Evolutionary conservation across 2,329 filamentous ascomycete species (phyloP), one percentile per base, ranked within the genome.

Genomic region (Dactylellina leptospora): DNA sequence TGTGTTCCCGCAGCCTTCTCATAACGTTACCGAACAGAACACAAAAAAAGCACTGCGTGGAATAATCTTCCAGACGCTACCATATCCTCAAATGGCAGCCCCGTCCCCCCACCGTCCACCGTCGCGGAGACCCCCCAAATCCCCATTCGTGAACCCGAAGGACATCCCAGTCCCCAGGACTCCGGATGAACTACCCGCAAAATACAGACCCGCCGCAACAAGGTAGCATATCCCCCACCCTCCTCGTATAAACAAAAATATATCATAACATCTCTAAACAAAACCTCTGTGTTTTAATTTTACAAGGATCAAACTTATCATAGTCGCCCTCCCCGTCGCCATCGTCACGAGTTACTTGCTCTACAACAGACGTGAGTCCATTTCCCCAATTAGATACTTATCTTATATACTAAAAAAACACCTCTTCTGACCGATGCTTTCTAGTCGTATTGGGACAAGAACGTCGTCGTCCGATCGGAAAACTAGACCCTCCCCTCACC

Each of bases 271-370:
- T 8, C 33, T 20, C 4, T 25, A 44, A 18, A 42, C 38, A 1
- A 28, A 30, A 18, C 13, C 28, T n/a, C n/a, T n/a, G n/a, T n/a
- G n/a, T n/a, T n/a, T n/a, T n/a, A n/a, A n/a, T n/a, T n/a, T n/a
- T n/a, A n/a, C n/a, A 9, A 76, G 74, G 28, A 70, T 77, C 18
- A 63, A 64, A 33, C 64, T 56, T 2, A 53, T 75, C 28, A 76
- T 77, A n/a, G 62, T 77, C 51, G 75, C 75, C 3, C 61, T 77
- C 4, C 76, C 76, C 8, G 68, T 77, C 22, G 75, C 60, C 10
- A 73, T 77, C 16, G 75, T 76, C 20, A 77, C 70, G 10, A 74
- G 70, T 9, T 75, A 68, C 18, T 45, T 75, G 20, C 62, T 77
- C 6, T 77, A 76, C 47, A 75, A 77, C 45, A 59, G 76, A 44